Evolutionary conservation across 2,329 filamentous ascomycete genomes (phyloP), one percentile per base, ranked within the genome.

Genomic region (Periconia digitata): DNA sequence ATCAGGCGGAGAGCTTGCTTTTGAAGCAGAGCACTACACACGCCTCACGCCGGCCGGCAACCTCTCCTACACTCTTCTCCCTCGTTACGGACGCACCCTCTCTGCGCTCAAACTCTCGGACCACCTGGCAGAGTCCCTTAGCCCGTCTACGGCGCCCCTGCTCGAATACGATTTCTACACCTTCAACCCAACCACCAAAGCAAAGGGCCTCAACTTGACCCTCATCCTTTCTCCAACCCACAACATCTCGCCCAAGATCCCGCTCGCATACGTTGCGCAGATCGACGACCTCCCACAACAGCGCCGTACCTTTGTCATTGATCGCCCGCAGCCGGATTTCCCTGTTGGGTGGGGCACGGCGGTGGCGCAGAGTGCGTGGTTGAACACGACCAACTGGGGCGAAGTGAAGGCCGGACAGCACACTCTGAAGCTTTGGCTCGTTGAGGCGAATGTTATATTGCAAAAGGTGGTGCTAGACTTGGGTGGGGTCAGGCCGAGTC

Each of bases 311-410:
- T 76, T 73, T 20, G 71, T 77, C 3, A 72, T 71, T 7, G 70
- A 75, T 21, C 72, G 71, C 40, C 61, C 64, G 18, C 49, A 76
- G 71, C 50, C 72, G 62, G 50, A 67, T 27, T 69, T 70, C 52
- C 80, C 80, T 1, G 72, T 72, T 0, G 74, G 73, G 6, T 83
- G 80, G 79, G 64, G 71, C 6, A 58, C 60, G 8, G 77, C 76
- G 0, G 79, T 81, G 1, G 76, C 76, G 13, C 74, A 80, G 43
- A 71, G 74, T 22, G 76, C 76, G 7, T 82, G 79, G 80, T 70
- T 66, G 5, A 76, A 74, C 43, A 73, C 69, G 15, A 76, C 74
- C 10, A 72, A 69, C 27, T 69, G 54, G 58, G 72, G 50, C 3
- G 62, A 34, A 2, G 54, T 63, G 3, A 54, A 47, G 2, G 50